Evolutionary conservation across 306 rosid genomes (phyloP).

Genomic region (Gastrolobium villosum): DNA sequence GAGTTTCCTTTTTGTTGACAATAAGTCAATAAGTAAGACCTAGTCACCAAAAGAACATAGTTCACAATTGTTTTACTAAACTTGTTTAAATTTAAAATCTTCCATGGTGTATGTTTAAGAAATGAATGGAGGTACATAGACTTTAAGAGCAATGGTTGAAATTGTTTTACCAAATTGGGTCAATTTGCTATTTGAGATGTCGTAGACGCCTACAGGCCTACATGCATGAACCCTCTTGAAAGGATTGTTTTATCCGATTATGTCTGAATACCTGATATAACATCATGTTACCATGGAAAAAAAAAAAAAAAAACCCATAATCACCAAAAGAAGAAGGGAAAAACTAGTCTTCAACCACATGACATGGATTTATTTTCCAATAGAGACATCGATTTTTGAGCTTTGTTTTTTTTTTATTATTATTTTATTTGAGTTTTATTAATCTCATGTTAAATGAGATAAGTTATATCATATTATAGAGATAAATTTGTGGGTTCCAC

Average conservation of each 20-base stretch:
- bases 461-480: too few species aligned
- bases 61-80: constrained; percentile 38
- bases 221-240: constrained; percentile 2
- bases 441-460: too few species aligned
- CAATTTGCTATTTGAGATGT: constrained; percentile 22
- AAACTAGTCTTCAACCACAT: too few species aligned
- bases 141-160: constrained; percentile 14
- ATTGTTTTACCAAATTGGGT: constrained; percentile 38
- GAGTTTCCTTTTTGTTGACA: constrained; percentile 21
- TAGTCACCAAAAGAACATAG: constrained; percentile 41
- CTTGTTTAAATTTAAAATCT: neutral
- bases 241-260: neutral
- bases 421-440: too few species aligned
- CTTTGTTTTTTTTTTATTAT: too few species aligned
- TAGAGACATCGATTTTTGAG: too few species aligned
- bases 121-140: constrained; percentile 23
- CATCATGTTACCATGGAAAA: neutral
- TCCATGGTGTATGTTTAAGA: neutral
- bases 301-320: constrained; percentile 1
- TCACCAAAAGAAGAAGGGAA: constrained; percentile 2
- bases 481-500: too few species aligned
- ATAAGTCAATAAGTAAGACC: too few species aligned
- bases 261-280: neutral
- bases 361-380: too few species aligned
- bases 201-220: neutral